Evolutionary conservation across 2,329 filamentous ascomycete species (phyloP), one percentile per base, ranked within the genome.

Genomic region (Xylariaceae sp.): DNA sequence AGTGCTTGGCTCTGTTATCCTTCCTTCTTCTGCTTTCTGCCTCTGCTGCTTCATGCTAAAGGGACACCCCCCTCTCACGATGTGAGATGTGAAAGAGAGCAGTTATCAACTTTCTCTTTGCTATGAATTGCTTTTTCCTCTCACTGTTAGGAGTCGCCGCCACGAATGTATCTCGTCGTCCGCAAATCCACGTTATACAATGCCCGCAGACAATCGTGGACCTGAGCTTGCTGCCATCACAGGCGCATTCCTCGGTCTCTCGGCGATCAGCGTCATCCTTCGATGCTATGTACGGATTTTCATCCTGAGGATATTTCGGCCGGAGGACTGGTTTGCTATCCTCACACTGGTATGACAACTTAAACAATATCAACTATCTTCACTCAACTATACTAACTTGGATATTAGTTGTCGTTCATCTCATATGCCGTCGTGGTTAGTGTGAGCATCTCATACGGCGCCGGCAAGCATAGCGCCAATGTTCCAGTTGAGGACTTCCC

Each of bases 251-350:
- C 55, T 68, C n/a, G 65, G 61, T 6, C 17, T 69, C 10, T 61
- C 66, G 15, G 52, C 59, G 3, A 48, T 70, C 45, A 64, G 65
- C 18, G 64, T 71, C 37, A 57, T 62, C 23, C 65, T 71, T 18
- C 64, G 69, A 47, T 71, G 69, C 59, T 71, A 69, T 64, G 67
- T 70, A 9, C 62, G 67, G 35, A 45, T 63, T 8, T 61, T 53
- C 39, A 57, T 70, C 7, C 51, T 70, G 30, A 70, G 66, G 48
- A 49, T 61, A 7, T 71, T 71, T 50, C 60, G 64, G 34, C 47
- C 59, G 13, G 69, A 71, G 59, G 69, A 71, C 37, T 66, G 61
- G 60, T 35, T 70, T 44, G 66, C 69, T 30, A 30, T 70, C 34
- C 58, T 55, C 44, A 66, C 68, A 42, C 57, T 68, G 62, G 68